Percentiles rank a stretch among this genome's conserved stretches.
phyloP scores from a whole-genome alignment of 768 basidiomycete species.

The Gymnopilus junonius region DNA sequence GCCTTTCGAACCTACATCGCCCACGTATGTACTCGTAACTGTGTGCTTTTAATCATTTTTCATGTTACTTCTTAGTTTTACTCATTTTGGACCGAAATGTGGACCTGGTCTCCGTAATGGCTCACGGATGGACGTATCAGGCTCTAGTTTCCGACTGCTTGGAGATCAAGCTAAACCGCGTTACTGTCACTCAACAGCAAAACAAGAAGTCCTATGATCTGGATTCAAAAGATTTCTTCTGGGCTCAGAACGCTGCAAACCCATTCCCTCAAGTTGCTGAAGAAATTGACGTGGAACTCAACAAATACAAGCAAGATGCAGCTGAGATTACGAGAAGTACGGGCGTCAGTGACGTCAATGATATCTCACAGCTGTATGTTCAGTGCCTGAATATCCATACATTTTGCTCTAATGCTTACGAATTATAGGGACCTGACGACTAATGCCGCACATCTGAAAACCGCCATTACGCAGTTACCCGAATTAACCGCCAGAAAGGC shows the following conservation, averaged over 20 bases:
- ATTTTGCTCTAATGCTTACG: background rate
- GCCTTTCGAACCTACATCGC: conserved; percentile 83
- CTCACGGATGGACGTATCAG: conserved; percentile 99
- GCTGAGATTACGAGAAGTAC: conserved; percentile 96
- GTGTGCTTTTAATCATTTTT: conserved; percentile 7
- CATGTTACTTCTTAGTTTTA: conserved; percentile 61
- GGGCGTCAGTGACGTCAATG: conserved; percentile 94
- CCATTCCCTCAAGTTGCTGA: conserved; percentile 99
- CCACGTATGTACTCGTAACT: conserved; percentile 61
- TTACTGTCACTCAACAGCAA: conserved; percentile 74
- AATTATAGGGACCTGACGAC: conserved; percentile 77
- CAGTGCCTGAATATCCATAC: background rate
- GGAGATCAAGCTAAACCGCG: conserved; percentile 95
- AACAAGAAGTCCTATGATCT: conserved; percentile 91
- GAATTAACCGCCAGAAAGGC: conserved; percentile 97
- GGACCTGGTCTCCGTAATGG: conserved; percentile 90
- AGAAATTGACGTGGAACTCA: conserved; percentile 92
- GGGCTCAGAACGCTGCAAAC: conserved; percentile 94
- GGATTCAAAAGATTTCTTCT: conserved; percentile 98
- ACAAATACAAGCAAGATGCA: conserved; percentile 93
- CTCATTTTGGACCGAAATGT: conserved; percentile 94
- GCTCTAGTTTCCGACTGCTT: conserved; percentile 97
- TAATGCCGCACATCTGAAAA: conserved; percentile 94
- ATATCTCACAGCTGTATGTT: conserved; percentile 89
- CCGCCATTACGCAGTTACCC: conserved; percentile 95